Evolutionary conservation across 495 filamentous ascomycete genomes (phyloP), one percentile per base, ranked within the genome.

Genomic region (Penicillium paradoxum): DNA sequence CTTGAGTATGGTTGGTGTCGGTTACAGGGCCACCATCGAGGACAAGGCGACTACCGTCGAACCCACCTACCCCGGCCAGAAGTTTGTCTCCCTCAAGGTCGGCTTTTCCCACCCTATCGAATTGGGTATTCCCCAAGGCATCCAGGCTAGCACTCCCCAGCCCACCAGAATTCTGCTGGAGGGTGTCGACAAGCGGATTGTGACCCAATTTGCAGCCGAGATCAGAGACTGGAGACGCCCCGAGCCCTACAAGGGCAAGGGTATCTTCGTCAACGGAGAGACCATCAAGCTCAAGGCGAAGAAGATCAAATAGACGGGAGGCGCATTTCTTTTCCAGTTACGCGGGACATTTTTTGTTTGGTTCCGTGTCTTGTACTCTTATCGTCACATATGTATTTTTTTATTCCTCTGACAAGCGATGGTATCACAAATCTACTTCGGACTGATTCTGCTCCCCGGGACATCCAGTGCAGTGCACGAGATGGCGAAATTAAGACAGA

Each of bases 241-340:
- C 34, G 93, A 98, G 72, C 93, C 95, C 45, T 98, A 97, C 73
- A 98, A 98, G 83, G 93, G 93, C 48, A 97, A 98, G 83, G 93
- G 93, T 64, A 97, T 98, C 56, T 98, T 97, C 61, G 82, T 97
- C 52, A 92, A 96, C 67, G 88, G 89, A 43, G 92, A 98, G 79
- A 97, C 90, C 4, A 96, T 98, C 77, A 91, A 85, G 80, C 69
- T 98, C 68, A 98, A 98, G 83, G 83, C 88, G 53, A 97, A 95
- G 86, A 98, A 97, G 85, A 95, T 97, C 72, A 96, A 96, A 80
- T 98, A 67, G 65, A 60, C 55, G 50, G 36, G 34, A 49, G 36
- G 55, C 47, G 58, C 42, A 50, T 46, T 49, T 32, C 43, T 51
- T 48, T 58, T 55, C 56, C 41, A 54, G 55, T 57, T 62, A 63